Evolutionary conservation across 805 yeast genomes (phyloP), one percentile per base, ranked within the genome.

Genomic region (Lipomyces japonicus): DNA sequence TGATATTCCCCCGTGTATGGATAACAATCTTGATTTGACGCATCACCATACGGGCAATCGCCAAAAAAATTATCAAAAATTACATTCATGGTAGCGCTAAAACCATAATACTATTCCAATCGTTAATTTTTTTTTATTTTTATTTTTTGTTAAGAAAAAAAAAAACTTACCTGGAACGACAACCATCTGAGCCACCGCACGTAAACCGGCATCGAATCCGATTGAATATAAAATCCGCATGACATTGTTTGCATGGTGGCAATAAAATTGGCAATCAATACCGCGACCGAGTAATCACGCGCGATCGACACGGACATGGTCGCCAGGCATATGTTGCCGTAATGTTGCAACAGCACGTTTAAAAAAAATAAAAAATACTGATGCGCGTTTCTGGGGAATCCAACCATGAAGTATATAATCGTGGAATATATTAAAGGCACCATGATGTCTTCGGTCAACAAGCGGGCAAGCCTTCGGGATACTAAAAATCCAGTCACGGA

Each of bases 111-210:
- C 45, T 50, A 24, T n/a, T 31, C 3, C n/a, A 35, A 16, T 3
- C 3, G 12, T 39, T n/a, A 32, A 19, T 10, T 10, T n/a, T n/a
- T n/a, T n/a, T 16, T 19, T 12, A n/a, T 4, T 14, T 18, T 4
- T 4, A 26, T 14, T 25, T 2, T 12, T 12, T 19, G 22, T 9
- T 16, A 12, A 14, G 23, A 25, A 18, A 30, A 12, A 34, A n/a
- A 26, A 43, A 5, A 18, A 14, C 50, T 9, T 21, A 46, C 55
- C 51, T 83, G 73, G 63, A 78, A 84, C 0, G 91, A 82, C 49
- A 82, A 70, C 65, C 84, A 87, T 63, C 83, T 85, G 3, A 82
- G 75, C 96, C 96, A 87, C 31, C 87, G 73, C 6, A 87, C 95
- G 61, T 88, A 88, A 1, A 85, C 95, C 0, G 95, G 95, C 80